phyloP scores from a whole-genome alignment of 495 filamentous ascomycete species.

The Amniculicola lignicola region DNA sequence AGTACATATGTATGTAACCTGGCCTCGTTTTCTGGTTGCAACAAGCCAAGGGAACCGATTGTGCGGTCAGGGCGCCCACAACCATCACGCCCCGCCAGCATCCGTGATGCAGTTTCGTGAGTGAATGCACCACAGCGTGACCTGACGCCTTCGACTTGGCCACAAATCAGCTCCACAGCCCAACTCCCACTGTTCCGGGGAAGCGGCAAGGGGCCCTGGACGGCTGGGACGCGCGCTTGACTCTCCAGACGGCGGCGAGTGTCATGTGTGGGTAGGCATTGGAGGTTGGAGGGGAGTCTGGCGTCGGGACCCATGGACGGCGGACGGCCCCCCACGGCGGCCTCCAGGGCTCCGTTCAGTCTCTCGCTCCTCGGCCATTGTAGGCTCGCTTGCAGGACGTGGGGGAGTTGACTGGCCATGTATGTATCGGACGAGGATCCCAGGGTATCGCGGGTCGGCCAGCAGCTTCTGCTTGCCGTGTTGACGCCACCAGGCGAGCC shows the following conservation, averaged over 20 bases:
- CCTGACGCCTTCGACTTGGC: neutral
- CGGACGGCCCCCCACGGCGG: too few relatives aligned
- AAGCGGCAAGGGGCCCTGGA: slow-evolving; percentile 21
- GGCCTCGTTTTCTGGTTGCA: slow-evolving; percentile 33
- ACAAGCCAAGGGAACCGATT: slow-evolving; percentile 21
- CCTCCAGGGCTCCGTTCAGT: too few relatives aligned
- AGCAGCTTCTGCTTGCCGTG: slow-evolving; percentile 24
- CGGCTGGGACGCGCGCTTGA: neutral
- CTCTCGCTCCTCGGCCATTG: neutral
- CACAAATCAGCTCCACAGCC: slow-evolving; percentile 4
- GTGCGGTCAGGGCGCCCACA: slow-evolving; percentile 12
- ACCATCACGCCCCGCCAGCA: neutral
- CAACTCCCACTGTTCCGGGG: slow-evolving; percentile 23
- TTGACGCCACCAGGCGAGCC: slow-evolving; percentile 3
- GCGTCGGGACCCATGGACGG: too few relatives aligned
- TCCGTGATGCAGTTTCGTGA: neutral
- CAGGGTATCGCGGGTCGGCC: slow-evolving; percentile 23
- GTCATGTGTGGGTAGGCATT: neutral
- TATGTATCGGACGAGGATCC: too few relatives aligned
- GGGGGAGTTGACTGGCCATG: neutral
- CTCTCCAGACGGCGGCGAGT: neutral
- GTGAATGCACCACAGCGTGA: slow-evolving; percentile 2
- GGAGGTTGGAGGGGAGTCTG: neutral
- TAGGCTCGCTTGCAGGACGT: slow-evolving; percentile 4
- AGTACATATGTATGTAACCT: slow-evolving; percentile 29